Evolutionary conservation across 148 eudicot genomes (phyloP), one percentile per base, ranked within the genome.

Genomic region (Camellia sinensis): DNA sequence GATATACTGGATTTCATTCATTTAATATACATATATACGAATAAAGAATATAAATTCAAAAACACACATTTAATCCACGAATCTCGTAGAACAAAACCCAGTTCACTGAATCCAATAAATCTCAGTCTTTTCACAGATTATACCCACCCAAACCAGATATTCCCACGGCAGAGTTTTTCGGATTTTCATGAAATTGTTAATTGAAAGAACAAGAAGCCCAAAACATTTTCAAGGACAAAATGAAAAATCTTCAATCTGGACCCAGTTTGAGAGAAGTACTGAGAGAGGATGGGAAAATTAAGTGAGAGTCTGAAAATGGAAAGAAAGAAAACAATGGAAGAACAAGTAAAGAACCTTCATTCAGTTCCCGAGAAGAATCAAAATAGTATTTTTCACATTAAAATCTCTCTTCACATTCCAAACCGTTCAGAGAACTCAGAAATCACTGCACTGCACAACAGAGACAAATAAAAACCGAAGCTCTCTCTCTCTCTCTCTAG

Each of bases 51-150:
- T 18, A 43, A 67, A 67, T 69, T 69, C 12, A 46, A 22, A 72
- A 17, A 50, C 61, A 18, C 75, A 52, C 46, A 29, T 29, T 29
- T 22, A 46, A 45, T 71, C 54, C 29, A 18, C 74, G 56, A 46
- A 71, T 72, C 75, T 72, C 43, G 60, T 29, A 21, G 75, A 72
- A 53, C 60, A 72, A 72, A 72, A 53, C n/a, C 8, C 75, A 72
- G 46, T 7, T 53, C 43, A 53, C 61, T 50, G 61, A 72, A 72
- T 72, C 75, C 75, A 12, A 19, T 22, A 53, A 52, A 72, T 14
- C 11, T 53, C 61, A 72, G 75, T 72, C 43, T 50, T 72, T 10
- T 53, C 44, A 50, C 7, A 21, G 61, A 52, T 45, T 72, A 21
- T 29, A 72, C 41, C 44, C 13, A 53, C 15, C 61, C 75, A 19